These are phyloP conservation scores for Citrus cavaleriei DNA, from an alignment of 345 rosid genomes.

Conservation along the genomic window DNA sequence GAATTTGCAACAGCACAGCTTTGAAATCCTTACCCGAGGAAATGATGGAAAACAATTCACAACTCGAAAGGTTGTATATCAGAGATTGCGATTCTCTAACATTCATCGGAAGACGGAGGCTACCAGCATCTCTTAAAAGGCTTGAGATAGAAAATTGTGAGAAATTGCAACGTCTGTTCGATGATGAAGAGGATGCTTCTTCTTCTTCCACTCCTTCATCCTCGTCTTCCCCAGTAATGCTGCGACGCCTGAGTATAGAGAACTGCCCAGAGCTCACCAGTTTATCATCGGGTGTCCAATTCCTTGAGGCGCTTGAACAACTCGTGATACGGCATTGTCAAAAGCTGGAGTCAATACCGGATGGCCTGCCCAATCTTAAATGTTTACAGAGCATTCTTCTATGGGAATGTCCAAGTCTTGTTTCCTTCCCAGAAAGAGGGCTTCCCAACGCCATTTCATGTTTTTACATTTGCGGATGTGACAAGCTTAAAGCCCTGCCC, in stretches of 20 bases:
- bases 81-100: neutral
- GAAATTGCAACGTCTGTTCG: neutral
- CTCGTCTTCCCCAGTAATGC: neutral
- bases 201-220: neutral
- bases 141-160: neutral
- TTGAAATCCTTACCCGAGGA: neutral
- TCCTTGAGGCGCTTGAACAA: neutral
- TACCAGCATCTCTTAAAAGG: neutral
- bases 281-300: neutral
- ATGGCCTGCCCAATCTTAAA: neutral
- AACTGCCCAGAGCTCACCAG: neutral
- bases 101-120: neutral
- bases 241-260: fast-evolving
- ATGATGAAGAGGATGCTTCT: neutral
- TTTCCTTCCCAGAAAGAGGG: neutral
- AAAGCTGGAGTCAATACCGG: neutral
- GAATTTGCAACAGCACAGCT: fast-evolving
- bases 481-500: neutral
- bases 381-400: fast-evolving
- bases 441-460: neutral
- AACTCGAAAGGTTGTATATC: neutral
- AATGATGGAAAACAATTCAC: neutral
- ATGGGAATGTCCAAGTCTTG: fast-evolving
- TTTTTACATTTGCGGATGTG: fast-evolving
- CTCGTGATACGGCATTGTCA: fast-evolving